Evolutionary conservation across 768 basidiomycete genomes (phyloP).

Genomic region (Suillus subalutaceus): DNA sequence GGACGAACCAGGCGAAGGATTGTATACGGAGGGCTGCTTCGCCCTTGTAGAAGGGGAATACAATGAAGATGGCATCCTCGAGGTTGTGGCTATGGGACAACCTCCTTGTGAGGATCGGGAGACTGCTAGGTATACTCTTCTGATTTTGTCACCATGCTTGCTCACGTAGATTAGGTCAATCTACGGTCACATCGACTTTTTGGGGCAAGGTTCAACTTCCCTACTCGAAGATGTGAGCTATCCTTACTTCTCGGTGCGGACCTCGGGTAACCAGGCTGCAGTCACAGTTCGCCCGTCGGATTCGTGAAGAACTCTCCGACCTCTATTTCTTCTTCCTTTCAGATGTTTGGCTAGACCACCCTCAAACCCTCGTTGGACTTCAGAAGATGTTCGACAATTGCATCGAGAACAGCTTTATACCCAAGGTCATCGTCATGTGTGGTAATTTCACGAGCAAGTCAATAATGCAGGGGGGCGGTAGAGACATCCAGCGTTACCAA

Average conservation of each 20-base stretch:
- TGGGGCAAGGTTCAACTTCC: conserved; percentile 93
- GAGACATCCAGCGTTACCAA: conserved; percentile 83
- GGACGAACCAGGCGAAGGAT: conserved; percentile 91
- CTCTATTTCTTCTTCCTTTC: conserved; percentile 92
- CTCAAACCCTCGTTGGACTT: conserved; percentile 77
- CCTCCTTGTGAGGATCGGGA: conserved; percentile 93
- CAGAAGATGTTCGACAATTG: conserved; percentile 89
- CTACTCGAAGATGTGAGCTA: conserved; percentile 82
- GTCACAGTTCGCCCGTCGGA: conserved; percentile 63
- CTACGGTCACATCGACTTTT: conserved; percentile 95
- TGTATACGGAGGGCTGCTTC: conserved; percentile 96
- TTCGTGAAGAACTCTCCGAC: conserved; percentile 71
- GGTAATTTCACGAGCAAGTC: conserved; percentile 93
- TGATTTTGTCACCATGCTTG: not conserved
- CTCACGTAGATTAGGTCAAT: conserved; percentile 62
- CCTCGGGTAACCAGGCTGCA: conserved; percentile 29
- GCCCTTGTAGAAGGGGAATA: conserved; percentile 96
- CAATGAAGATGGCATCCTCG: conserved; percentile 85
- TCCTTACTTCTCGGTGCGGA: not conserved
- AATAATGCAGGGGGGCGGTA: conserved; percentile 74
- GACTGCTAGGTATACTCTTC: conserved; percentile 65
- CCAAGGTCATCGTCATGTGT: conserved; percentile 88
- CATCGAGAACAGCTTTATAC: conserved; percentile 83
- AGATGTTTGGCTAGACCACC: conserved; percentile 94
- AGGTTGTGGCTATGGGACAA: conserved; percentile 94